Percentiles rank a stretch among this genome's conserved stretches.
Evolutionary conservation across 768 basidiomycete genomes (phyloP).

Genomic region (Suillus ampliporus): DNA sequence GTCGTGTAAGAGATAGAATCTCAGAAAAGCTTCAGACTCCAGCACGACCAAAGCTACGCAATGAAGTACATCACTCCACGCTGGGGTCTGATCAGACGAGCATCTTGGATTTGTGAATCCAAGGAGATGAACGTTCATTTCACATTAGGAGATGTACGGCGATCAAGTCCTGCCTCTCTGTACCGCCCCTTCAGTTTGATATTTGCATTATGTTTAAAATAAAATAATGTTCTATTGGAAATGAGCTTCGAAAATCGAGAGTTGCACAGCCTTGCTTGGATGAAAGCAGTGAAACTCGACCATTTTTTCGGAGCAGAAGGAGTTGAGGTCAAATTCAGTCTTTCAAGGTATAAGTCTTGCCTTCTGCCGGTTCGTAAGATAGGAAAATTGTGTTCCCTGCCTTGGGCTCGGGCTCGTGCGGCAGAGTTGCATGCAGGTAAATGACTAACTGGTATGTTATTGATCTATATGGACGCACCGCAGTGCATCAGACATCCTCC

Average conservation of each 20-base stretch:
- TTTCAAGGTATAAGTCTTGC: background rate
- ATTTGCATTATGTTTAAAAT: background rate
- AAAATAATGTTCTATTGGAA: background rate
- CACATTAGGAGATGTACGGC: no score
- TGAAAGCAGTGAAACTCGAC: background rate
- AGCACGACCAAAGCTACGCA: background rate
- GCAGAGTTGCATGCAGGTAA: no score
- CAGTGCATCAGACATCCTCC: background rate
- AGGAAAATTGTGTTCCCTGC: background rate
- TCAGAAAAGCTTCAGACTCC: background rate
- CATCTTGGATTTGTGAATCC: no score
- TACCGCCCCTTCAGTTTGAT: no score
- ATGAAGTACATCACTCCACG: background rate
- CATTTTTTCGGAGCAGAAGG: background rate
- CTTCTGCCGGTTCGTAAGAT: background rate
- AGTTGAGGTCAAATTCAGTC: background rate
- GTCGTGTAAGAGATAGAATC: no score
- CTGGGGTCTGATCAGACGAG: no score
- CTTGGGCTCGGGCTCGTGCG: background rate
- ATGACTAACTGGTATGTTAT: background rate
- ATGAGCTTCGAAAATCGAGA: background rate
- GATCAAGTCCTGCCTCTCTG: no score
- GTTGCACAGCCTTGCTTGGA: background rate
- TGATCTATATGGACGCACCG: background rate
- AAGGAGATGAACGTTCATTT: background rate